Evolutionary conservation across 2,329 filamentous ascomycete genomes (phyloP), one percentile per base, ranked within the genome.

Genomic region (Plectosphaerella plurivora): DNA sequence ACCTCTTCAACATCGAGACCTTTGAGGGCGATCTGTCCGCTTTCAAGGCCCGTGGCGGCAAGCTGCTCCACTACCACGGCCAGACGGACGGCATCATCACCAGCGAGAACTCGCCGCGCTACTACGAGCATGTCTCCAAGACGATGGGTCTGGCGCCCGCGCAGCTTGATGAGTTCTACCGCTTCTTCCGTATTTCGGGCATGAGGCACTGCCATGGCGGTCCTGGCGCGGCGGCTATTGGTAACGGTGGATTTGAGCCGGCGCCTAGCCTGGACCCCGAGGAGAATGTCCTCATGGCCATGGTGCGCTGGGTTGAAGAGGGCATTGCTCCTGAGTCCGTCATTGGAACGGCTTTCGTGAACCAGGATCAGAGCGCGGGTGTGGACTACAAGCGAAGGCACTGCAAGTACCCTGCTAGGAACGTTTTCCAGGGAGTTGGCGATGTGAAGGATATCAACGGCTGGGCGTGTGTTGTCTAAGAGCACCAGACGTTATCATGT

Each of bases 101-200:
- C 1, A 64, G 65, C 45, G 77, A 71, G 12, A 76, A 73, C 58
- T 73, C 68, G 12, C 68, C 71, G 11, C 62, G 72, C 12, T 79
- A 79, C 67, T 79, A 79, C 62, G 65, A 76, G 46, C 67, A 76
- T 45, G 72, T 78, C 4, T 63, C 66, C 3, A n/a, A 62, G 24
- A 75, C 71, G 0, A 76, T 79, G 73, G 56, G 56, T 6, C 58
- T 67, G 0, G 55, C 63, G 0, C 48, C 61, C 1, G 47, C 54
- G 0, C 57, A 69, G 51, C 60, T 77, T 5, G 73, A 77, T 52
- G 59, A 63, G 1, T 77, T 75, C 54, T 74, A 78, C 57, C 71
- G 78, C 47, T 75, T 71, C 62, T 82, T 83, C 67, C 70, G 70
- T 33, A 71, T 82, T 55, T 73, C 71, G 5, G 78, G 79, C 7